Base-by-base conservation (phyloP, 1,284 basidiomycete species). In the Grifola frondosa region DNA sequence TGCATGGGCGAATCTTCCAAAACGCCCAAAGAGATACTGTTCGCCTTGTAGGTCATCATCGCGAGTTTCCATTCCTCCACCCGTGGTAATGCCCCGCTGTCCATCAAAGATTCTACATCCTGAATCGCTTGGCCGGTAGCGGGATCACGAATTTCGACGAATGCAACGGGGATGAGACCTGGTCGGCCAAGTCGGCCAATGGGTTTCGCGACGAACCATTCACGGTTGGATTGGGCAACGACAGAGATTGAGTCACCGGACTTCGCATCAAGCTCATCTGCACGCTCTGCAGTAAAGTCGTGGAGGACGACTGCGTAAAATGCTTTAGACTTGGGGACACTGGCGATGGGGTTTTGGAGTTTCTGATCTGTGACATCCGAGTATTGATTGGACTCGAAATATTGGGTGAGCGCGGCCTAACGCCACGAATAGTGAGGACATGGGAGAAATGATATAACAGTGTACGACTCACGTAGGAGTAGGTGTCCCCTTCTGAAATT, bases 11-110 rank as follows among this genome's bases (percentile, higher is more conserved):
- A 43, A 26, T 85, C 76, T 50, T 97, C 94, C 58, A 98, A 80
- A 32, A 91, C 84, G 21, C 97, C 97, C 3, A 99, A 79, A 3
- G 94, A 80, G 59, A 99, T 99, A 60, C 91, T 93, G 60, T 88
- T 94, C 54, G 93, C 91, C 69, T 97, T 98, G 75, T 98, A 98
- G 54, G 81, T 88, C 44, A 94, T 82, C 71, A 97, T 92, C 40
- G 91, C 88, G 60, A 86, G 85, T 65, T 98, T 98, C 97, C 97
- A 99, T 53, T 98, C 95, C 62, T 98, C 96, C 11, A 99, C 94
- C 53, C 84, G 87, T 17, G 97, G 97, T 11, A 99, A 76, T 46
- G 88, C 84, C 16, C 91, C 91, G 20, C 78, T 78, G 58, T 91
- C 83, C 64, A 97, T 92, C 48, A 97, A 75, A 17, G 78, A 74